Conservation (phyloP, 2,329 filamentous ascomycete species). For the Lizonia empirigonia region DNA sequence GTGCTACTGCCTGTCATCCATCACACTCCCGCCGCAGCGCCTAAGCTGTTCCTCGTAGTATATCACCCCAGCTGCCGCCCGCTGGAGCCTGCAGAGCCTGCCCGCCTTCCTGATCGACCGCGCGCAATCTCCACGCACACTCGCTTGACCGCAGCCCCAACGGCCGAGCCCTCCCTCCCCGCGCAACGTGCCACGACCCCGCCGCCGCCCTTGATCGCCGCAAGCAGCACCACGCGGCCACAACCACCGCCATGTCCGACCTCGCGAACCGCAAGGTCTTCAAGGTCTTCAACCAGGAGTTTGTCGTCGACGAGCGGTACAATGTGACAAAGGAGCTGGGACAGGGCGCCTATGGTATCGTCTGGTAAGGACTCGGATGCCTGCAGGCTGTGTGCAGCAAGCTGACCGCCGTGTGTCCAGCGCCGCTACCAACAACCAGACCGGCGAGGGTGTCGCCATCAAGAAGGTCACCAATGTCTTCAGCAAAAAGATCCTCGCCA, state of each 20-base stretch:
- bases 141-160: neutral
- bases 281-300: slow-evolving; percentile 93
- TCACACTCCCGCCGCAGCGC: slow-evolving; percentile 33
- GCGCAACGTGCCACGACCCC: slow-evolving; percentile 4
- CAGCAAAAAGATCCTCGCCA: slow-evolving; percentile 99
- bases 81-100: slow-evolving; percentile 13
- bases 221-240: too few relatives aligned
- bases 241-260: slow-evolving; percentile 58
- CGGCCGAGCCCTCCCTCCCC: slow-evolving; percentile 1
- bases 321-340: slow-evolving; percentile 98
- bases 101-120: slow-evolving; percentile 16
- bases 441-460: slow-evolving; percentile 92
- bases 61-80: slow-evolving; percentile 28
- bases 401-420: slow-evolving; percentile 56
- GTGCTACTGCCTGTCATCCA: slow-evolving; percentile 27
- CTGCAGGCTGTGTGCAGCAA: slow-evolving; percentile 4
- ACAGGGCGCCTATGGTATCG: slow-evolving; percentile 97
- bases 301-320: slow-evolving; percentile 97
- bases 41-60: slow-evolving; percentile 27
- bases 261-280: slow-evolving; percentile 71
- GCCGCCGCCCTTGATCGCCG: slow-evolving; percentile 4
- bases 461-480: slow-evolving; percentile 99
- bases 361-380: slow-evolving; percentile 70
- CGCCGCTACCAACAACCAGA: slow-evolving; percentile 89
- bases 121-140: slow-evolving; percentile 3